Percentiles rank a stretch among this genome's conserved stretches.
Conservation (phyloP, 2,329 filamentous ascomycete genomes). For the Fusarium nygamai region DNA sequence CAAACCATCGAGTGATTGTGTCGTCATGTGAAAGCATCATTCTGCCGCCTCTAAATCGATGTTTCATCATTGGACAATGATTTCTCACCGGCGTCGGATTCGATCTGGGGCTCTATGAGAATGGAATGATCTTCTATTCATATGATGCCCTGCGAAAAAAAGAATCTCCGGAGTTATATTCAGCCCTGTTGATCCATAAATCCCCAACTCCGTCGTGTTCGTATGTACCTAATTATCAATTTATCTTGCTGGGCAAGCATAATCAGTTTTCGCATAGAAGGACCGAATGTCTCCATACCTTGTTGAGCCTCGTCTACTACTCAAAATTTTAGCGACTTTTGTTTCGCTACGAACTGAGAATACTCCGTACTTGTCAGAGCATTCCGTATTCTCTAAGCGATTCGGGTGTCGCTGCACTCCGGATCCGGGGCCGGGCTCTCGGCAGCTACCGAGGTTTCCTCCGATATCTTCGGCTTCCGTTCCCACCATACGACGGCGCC, state of each 20-base stretch:
- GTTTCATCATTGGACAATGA: slow-evolving; percentile 23
- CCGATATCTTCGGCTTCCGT: slow-evolving; percentile 16
- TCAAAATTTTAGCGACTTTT: background rate
- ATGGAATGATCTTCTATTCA: background rate
- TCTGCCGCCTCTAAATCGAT: background rate
- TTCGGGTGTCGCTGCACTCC: slow-evolving; percentile 3
- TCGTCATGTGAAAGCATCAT: slow-evolving; percentile 33
- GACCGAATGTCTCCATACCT: background rate
- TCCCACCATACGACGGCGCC: slow-evolving; percentile 2
- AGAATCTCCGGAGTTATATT: background rate
- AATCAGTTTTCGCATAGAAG: background rate
- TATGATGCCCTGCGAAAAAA: background rate
- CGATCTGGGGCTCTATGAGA: background rate
- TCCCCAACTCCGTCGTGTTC: background rate
- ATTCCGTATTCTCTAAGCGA: background rate
- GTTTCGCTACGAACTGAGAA: background rate
- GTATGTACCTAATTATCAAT: background rate
- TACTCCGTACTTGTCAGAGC: background rate
- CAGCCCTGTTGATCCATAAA: background rate
- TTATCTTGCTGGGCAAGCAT: background rate
- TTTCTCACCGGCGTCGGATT: background rate
- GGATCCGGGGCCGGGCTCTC: slow-evolving; percentile 24
- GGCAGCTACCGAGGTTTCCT: slow-evolving; percentile 20
- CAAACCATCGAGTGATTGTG: slow-evolving; percentile 19
- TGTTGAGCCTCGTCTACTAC: background rate